These are phyloP conservation scores for Themeda triandra DNA, from an alignment of 176 grass and related monocot species.

Conservation along the genomic window DNA sequence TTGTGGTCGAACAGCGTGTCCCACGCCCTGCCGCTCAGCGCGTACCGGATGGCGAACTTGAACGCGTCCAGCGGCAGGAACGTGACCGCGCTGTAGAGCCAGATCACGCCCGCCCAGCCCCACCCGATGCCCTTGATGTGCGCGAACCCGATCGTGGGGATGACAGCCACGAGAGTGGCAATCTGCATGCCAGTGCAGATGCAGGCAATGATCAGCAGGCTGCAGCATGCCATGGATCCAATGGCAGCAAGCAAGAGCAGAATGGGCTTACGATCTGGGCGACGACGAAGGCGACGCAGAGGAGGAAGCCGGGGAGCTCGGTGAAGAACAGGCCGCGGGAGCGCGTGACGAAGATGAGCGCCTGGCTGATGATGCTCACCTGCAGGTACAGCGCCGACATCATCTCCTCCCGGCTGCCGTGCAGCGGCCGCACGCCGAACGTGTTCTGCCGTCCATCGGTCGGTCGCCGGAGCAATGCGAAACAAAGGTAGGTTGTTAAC, in stretches of 20 bases:
- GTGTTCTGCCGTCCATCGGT: slow-evolving; percentile 32
- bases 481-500: too few species aligned
- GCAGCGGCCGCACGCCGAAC: slow-evolving; percentile 61
- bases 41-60: slow-evolving; percentile 83
- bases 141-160: slow-evolving; percentile 59
- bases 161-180: slow-evolving; percentile 68
- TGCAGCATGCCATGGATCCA: neutral
- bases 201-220: too few species aligned
- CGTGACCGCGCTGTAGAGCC: slow-evolving; percentile 80
- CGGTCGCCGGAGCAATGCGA: neutral
- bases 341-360: slow-evolving; percentile 96
- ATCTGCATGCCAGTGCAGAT: slow-evolving; percentile 18
- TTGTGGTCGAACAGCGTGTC: slow-evolving; percentile 81
- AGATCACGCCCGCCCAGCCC: slow-evolving; percentile 93
- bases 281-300: slow-evolving; percentile 62
- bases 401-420: slow-evolving; percentile 49
- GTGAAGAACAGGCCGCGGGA: slow-evolving; percentile 57
- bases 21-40: slow-evolving; percentile 88
- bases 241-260: neutral
- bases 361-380: slow-evolving; percentile 98
- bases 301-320: slow-evolving; percentile 67
- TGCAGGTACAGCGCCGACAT: slow-evolving; percentile 95
- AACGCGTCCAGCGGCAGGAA: slow-evolving; percentile 83
- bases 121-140: slow-evolving; percentile 70
- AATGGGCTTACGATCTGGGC: slow-evolving; percentile 76